A percentile compares a stretch with the other conserved stretches of the same genome.
phyloP scores from a whole-genome alignment of 495 filamentous ascomycete genomes.

The Penicillium paradoxum region DNA sequence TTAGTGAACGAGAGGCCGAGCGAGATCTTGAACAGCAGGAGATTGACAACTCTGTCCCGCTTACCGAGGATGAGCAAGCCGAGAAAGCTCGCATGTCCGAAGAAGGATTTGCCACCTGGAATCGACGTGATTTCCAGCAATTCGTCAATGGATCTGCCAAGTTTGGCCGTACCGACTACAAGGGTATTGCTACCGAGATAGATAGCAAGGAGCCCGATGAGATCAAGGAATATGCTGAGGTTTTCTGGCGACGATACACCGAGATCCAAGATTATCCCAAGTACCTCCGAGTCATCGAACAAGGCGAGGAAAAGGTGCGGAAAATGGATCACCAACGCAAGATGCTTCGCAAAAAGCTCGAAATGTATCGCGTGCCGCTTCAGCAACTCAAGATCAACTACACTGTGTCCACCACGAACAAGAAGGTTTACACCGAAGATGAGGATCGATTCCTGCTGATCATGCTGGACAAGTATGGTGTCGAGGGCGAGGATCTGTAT shows the following conservation, averaged over 20 bases:
- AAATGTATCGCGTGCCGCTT: conserved; percentile 90
- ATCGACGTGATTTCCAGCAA: conserved; percentile 94
- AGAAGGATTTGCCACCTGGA: conserved; percentile 90
- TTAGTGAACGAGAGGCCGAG: conserved; percentile 81
- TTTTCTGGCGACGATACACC: conserved; percentile 89
- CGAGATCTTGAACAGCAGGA: conserved; percentile 82
- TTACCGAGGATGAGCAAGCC: conserved; percentile 85
- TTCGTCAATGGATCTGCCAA: conserved; percentile 94
- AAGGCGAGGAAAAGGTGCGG: conserved; percentile 81
- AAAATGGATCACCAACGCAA: conserved; percentile 90
- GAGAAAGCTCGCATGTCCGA: conserved; percentile 75
- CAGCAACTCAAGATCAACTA: conserved; percentile 99
- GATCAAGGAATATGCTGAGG: conserved; percentile 82
- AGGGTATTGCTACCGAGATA: conserved; percentile 79
- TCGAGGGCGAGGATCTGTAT: conserved; percentile 78
- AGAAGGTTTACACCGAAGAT: conserved; percentile 99
- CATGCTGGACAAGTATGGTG: conserved; percentile 82
- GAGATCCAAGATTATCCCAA: conserved; percentile 86
- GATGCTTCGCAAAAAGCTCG: conserved; percentile 92
- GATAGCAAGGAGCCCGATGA: conserved; percentile 85
- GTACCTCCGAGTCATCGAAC: conserved; percentile 79
- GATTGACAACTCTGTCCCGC: conserved; percentile 83
- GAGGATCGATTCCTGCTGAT: conserved; percentile 96
- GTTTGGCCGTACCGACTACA: conserved; percentile 80
- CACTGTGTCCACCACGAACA: conserved; percentile 97